phyloP scores from a whole-genome alignment of 805 yeast species.

The Hanseniaspora mollemarum region DNA sequence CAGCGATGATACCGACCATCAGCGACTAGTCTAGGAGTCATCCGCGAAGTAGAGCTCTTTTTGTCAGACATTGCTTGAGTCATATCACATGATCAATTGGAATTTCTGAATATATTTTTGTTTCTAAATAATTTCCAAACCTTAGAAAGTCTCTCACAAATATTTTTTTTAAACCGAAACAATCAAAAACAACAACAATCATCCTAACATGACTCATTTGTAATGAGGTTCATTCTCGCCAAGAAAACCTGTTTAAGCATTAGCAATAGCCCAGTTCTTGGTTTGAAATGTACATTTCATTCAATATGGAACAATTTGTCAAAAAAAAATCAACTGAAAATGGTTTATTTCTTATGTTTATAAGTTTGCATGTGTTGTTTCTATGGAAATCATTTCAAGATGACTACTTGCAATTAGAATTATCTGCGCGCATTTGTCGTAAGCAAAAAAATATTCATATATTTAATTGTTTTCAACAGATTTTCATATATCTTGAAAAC shows the following conservation, averaged over 20 bases:
- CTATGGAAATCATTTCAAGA: neutral
- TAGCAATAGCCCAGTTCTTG: no score
- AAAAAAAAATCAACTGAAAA: no score
- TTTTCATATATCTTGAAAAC: no score
- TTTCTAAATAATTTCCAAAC: neutral
- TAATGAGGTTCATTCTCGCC: neutral
- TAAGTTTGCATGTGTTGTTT: no score
- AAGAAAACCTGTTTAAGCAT: no score
- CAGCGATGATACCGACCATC: neutral
- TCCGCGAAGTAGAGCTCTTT: no score
- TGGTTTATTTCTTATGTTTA: no score
- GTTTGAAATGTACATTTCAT: no score
- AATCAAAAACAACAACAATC: neutral
- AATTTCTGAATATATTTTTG: neutral
- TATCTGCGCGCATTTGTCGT: neutral
- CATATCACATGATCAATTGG: neutral
- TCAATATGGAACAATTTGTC: no score
- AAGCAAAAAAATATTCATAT: neutral
- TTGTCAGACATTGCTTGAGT: no score
- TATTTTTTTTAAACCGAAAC: neutral
- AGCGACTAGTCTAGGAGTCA: neutral
- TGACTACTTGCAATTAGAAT: neutral
- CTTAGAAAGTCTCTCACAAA: neutral
- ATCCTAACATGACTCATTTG: neutral
- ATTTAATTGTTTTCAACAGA: neutral